Percentiles rank a stretch among this genome's conserved stretches.
Conservation (phyloP, 495 filamentous ascomycete genomes). For the Hypoxylon rickii region DNA sequence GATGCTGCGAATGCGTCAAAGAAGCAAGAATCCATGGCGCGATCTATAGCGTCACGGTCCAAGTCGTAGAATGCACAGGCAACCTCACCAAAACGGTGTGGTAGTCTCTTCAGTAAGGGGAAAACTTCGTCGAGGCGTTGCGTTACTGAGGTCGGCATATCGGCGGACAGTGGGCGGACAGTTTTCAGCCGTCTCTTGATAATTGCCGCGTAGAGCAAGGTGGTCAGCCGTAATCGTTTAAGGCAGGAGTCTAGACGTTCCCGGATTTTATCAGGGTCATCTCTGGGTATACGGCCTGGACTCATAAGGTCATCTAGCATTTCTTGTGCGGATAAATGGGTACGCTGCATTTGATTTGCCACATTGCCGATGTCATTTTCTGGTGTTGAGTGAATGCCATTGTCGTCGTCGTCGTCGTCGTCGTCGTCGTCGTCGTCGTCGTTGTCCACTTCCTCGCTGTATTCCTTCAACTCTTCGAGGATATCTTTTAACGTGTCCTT, state of each 20-base stretch:
- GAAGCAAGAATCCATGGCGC: conserved; percentile 53
- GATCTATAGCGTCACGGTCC: conserved; percentile 49
- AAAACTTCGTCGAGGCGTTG: conserved; percentile 51
- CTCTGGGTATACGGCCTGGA: conserved; percentile 56
- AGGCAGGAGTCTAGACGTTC: conserved; percentile 60
- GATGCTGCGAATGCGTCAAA: conserved; percentile 52
- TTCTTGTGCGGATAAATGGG: conserved; percentile 45
- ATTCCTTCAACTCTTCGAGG: conserved; percentile 81
- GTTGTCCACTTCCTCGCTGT: conserved; percentile 68
- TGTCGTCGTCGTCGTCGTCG: conserved; percentile 43
- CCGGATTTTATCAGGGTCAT: conserved; percentile 58
- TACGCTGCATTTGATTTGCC: conserved; percentile 28
- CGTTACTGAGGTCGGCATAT: conserved; percentile 30
- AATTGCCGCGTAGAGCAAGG: conserved; percentile 62
- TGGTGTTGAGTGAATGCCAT: conserved; percentile 41
- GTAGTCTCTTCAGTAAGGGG: conserved; percentile 45
- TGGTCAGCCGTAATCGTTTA: conserved; percentile 60
- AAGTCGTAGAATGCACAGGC: conserved; percentile 57
- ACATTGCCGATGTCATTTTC: conserved; percentile 31
- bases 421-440: conserved; percentile 53
- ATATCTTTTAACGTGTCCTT: conserved; percentile 77
- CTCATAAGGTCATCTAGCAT: conserved; percentile 62
- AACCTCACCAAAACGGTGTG: conserved; percentile 47
- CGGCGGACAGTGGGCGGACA: conserved; percentile 45
- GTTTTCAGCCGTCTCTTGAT: conserved; percentile 64